These are phyloP conservation scores for Lepidium sativum DNA, from an alignment of 345 rosid species.

Conservation along the genomic window DNA sequence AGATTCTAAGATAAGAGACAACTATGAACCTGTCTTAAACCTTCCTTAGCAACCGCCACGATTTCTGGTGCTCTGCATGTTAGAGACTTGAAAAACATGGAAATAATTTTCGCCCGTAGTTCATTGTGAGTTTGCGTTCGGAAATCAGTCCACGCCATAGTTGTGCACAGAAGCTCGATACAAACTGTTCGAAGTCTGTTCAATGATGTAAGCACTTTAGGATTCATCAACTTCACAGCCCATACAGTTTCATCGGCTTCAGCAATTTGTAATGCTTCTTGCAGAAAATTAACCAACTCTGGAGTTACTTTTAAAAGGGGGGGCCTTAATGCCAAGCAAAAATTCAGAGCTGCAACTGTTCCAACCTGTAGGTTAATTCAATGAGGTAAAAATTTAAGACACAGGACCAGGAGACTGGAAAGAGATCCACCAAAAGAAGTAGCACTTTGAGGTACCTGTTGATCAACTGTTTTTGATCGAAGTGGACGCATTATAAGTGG, in stretches of 20 bases:
- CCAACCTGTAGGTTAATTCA: conserved; percentile 56
- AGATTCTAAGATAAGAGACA: conserved; percentile 8
- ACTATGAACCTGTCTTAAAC: conserved; percentile 80
- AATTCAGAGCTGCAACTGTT: conserved; percentile 89
- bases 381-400: conserved; percentile 18
- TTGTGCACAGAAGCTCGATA: conserved; percentile 92
- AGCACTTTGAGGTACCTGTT: conserved; percentile 55
- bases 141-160: conserved; percentile 99
- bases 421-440: not conserved
- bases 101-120: conserved; percentile 82
- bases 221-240: conserved; percentile 86
- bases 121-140: conserved; percentile 75
- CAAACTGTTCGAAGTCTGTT: conserved; percentile 92
- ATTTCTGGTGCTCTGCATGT: conserved; percentile 94
- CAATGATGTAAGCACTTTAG: conserved; percentile 69
- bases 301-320: conserved; percentile 93
- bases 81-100: conserved; percentile 97
- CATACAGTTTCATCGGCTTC: conserved; percentile 93
- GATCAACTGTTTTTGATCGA: conserved; percentile 90
- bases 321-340: conserved; percentile 95
- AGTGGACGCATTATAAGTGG: conserved; percentile 87
- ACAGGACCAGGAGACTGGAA: not conserved
- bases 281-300: conserved; percentile 91
- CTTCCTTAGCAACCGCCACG: conserved; percentile 98
- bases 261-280: conserved; percentile 98